A percentile compares a stretch with the other conserved stretches of the same genome.
These are phyloP conservation scores for Saccharomyces uvarum DNA, from an alignment of 1,139 yeast species.

Conservation along the genomic window DNA sequence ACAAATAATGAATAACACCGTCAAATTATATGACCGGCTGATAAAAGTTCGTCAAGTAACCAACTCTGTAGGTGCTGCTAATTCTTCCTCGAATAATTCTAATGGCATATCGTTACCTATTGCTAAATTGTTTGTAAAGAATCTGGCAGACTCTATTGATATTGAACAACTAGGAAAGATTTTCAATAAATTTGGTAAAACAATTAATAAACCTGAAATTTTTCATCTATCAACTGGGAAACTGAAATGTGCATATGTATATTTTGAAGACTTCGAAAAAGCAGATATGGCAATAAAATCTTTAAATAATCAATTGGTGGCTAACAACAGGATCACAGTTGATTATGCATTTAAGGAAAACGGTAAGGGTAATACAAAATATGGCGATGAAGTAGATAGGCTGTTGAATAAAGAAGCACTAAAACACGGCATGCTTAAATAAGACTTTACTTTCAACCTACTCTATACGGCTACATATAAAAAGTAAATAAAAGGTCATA, in stretches of 20 bases:
- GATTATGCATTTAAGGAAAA: conserved; percentile 70
- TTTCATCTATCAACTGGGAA: conserved; percentile 48
- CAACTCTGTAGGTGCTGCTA: conserved; percentile 13
- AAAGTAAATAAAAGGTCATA: not conserved
- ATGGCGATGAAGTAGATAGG: conserved; percentile 79
- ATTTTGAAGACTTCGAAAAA: conserved; percentile 53
- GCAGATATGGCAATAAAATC: conserved; percentile 67
- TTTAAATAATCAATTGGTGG: conserved; percentile 61
- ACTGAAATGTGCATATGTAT: conserved; percentile 54
- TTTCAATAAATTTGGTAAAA: conserved; percentile 62
- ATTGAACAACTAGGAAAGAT: conserved; percentile 51
- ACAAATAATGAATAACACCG: conserved; percentile 43
- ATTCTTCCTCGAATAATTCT: conserved; percentile 1
- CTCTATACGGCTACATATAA: not conserved
- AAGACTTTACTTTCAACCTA: not conserved
- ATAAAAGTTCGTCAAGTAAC: conserved; percentile 46
- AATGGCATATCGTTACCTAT: conserved; percentile 45
- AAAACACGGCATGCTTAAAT: conserved; percentile 27
- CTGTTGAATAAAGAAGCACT: conserved; percentile 61
- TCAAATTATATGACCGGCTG: conserved; percentile 56
- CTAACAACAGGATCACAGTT: conserved; percentile 56
- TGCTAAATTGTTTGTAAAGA: conserved; percentile 68
- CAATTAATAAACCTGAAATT: conserved; percentile 47
- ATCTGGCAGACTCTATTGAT: conserved; percentile 64
- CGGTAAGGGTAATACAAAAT: conserved; percentile 46